Evolutionary conservation across 208 protist species (phyloP).

Genomic region (Wallacemonas sp.): DNA sequence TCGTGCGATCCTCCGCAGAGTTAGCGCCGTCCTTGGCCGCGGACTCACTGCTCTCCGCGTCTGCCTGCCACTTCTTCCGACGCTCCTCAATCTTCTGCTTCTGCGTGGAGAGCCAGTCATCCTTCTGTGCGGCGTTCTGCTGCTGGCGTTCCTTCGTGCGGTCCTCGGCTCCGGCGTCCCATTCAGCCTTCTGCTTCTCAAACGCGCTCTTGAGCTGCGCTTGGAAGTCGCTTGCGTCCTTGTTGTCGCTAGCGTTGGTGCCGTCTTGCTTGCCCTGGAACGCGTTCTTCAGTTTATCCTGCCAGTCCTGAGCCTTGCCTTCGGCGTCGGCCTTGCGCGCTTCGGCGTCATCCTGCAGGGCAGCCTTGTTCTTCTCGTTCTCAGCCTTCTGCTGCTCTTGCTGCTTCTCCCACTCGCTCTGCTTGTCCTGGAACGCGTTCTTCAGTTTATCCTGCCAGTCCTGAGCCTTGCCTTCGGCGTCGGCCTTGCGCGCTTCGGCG

Average conservation of each 20-base stretch:
- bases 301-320: not conserved
- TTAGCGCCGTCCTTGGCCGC: not conserved
- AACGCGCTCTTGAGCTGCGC: not conserved
- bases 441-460: not conserved
- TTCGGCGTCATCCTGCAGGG: not conserved
- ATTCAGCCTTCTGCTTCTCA: constrained; percentile 7
- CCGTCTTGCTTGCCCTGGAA: constrained; percentile 3
- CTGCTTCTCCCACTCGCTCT: too few species aligned
- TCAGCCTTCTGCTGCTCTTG: constrained; percentile 1
- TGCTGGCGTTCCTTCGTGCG: constrained; percentile 7
- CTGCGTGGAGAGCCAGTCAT: constrained; percentile 1
- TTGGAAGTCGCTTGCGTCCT: constrained; percentile 1
- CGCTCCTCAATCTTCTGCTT: constrained; percentile 6
- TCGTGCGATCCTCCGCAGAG: not conserved
- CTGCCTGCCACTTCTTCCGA: not conserved
- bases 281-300: constrained; percentile 1
- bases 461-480: not conserved
- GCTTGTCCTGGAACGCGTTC: not conserved
- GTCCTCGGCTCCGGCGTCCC: constrained; percentile 4
- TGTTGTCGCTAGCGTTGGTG: not conserved
- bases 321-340: not conserved
- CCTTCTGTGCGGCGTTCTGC: constrained; percentile 6
- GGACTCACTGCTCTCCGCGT: not conserved
- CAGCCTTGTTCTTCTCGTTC: constrained; percentile 1
- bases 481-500: too few species aligned